These are phyloP conservation scores for Rhododendron williamsianum DNA, from an alignment of 148 eudicot genomes.

Conservation along the genomic window DNA sequence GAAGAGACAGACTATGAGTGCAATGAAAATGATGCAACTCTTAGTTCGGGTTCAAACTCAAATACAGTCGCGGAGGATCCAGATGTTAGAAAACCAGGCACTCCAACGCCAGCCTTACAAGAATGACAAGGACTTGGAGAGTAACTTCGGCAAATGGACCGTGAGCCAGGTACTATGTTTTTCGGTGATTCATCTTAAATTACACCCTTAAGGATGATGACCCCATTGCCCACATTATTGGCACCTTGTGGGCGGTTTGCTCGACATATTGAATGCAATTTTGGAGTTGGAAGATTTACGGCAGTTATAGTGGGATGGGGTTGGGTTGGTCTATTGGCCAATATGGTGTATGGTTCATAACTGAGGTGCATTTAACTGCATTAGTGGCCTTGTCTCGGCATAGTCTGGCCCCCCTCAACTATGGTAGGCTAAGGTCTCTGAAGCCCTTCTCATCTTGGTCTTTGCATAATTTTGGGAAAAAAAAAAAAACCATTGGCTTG, in stretches of 20 bases:
- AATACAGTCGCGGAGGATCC: constrained; percentile 78
- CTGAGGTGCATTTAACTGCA: not conserved
- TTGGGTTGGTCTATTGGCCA: not conserved
- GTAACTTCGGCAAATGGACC: constrained; percentile 58
- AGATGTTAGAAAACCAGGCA: constrained; percentile 82
- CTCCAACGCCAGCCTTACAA: constrained; percentile 48
- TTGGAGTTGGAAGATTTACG: not conserved
- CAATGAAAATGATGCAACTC: constrained; percentile 89
- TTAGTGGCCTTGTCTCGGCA: not conserved
- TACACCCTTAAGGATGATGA: not conserved
- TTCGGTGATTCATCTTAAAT: not conserved
- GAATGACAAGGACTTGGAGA: constrained; percentile 54
- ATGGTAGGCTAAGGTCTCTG: not conserved
- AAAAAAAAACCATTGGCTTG: not conserved
- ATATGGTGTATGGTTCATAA: not conserved
- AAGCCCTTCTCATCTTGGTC: not conserved
- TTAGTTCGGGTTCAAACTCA: constrained; percentile 90
- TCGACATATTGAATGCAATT: not conserved
- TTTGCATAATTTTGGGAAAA: not conserved
- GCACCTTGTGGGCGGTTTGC: not conserved
- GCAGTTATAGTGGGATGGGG: not conserved
- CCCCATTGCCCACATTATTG: not conserved
- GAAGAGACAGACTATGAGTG: constrained; percentile 75
- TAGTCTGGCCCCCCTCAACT: not conserved
- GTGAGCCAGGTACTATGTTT: constrained; percentile 25